Evolutionary conservation across 495 filamentous ascomycete genomes (phyloP), one percentile per base, ranked within the genome.

Genomic region (Gamarada debralockiae): DNA sequence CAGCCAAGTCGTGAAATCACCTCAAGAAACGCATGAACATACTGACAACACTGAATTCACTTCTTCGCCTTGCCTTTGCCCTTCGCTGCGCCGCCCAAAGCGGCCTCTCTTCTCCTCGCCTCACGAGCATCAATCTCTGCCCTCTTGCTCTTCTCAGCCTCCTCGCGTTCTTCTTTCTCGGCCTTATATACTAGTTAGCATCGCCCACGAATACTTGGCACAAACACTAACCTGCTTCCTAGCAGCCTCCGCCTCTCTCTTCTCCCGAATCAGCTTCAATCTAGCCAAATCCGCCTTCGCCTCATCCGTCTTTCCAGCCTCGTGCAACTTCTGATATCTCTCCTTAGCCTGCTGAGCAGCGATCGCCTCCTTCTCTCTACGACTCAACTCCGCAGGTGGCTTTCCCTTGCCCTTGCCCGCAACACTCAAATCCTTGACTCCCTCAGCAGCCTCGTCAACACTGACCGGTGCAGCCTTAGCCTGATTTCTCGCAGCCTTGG

Each of bases 271-370:
- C 46, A 92, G 61, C 58, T 73, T 79, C 64, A 98, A 66, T 48
- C 93, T 75, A 45, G 88, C 93, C 62, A 97, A 60, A 75, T 98
- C 93, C n/a, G 90, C 84, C 59, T 86, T 86, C 18, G 92, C 93
- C 75, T 97, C 89, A 49, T 98, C 95, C 34, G 93, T 97, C 79
- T 97, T 97, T 50, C 93, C 93, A 60, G 90, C 90, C 51, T 90
- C 90, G 61, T 98, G 93, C 58, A 97, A 66, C 76, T 97, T 96
- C 78, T 86, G 78, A 63, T 96, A 97, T 48, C 85, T 77, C 75
- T 96, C 92, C 63, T 89, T 89, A 8, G 89, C 89, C 67, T 90
- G 86, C 57, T 86, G 83, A 0, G 92, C 91, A 73, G 96, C 84
- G 22, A 95, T 57, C 0, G 93, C 89, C 73, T 97, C 93, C 14